Percentiles rank a stretch among this genome's conserved stretches.
Conservation (phyloP, 179 eudicot genomes). For the Pouteria campechiana region DNA sequence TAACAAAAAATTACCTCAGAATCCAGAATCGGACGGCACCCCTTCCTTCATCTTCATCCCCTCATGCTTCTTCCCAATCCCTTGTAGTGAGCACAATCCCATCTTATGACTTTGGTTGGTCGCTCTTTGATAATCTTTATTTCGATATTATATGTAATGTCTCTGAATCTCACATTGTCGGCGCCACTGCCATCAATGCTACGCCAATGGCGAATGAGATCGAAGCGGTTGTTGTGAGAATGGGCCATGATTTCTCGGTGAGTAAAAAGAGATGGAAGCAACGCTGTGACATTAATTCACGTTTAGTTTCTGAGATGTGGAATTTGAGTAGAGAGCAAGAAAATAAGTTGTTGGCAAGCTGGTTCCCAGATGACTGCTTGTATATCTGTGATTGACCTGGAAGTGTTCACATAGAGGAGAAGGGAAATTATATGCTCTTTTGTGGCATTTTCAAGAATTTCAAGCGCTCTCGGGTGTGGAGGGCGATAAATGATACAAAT, state of each 20-base stretch:
- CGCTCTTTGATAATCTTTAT: slow-evolving; percentile 66
- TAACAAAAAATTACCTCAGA: no score
- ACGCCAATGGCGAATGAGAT: slow-evolving; percentile 2
- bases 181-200: background rate
- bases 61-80: no score
- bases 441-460: slow-evolving; percentile 83
- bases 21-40: no score
- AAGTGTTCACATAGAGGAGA: slow-evolving; percentile 72
- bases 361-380: slow-evolving; percentile 68
- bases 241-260: slow-evolving; percentile 1
- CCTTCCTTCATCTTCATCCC: no score
- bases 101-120: slow-evolving; percentile 55
- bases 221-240: background rate
- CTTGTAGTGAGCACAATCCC: no score
- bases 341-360: slow-evolving; percentile 62
- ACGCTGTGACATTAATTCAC: slow-evolving; percentile 29
- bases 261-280: slow-evolving; percentile 40
- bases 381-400: slow-evolving; percentile 97
- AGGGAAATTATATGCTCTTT: slow-evolving; percentile 77
- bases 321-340: slow-evolving; percentile 77
- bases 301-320: slow-evolving; percentile 65
- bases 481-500: slow-evolving; percentile 79
- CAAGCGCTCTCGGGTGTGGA: slow-evolving; percentile 72
- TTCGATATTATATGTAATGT: slow-evolving; percentile 54
- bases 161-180: slow-evolving; percentile 29